Evolutionary conservation across 805 yeast species (phyloP).

Genomic region (Myxozyma nipponensis): DNA sequence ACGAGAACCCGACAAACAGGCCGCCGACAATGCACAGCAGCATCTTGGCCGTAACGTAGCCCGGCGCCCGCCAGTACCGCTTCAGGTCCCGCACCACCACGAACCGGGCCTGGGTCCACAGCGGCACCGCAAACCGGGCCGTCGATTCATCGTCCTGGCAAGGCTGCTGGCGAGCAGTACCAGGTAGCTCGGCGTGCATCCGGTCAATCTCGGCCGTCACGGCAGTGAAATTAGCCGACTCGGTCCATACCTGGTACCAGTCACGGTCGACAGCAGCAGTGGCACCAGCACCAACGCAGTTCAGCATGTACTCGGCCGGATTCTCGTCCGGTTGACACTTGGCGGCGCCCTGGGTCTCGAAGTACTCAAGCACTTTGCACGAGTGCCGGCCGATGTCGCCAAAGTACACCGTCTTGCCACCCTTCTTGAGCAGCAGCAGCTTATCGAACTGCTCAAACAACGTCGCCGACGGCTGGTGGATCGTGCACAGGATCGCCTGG

Average conservation of each 20-base stretch:
- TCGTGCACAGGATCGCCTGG: slow-evolving; percentile 71
- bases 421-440: slow-evolving; percentile 61
- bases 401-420: slow-evolving; percentile 77
- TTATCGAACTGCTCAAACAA: slow-evolving; percentile 65
- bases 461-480: slow-evolving; percentile 74
- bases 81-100: slow-evolving; percentile 44
- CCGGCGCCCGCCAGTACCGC: slow-evolving; percentile 58
- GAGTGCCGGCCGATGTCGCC: slow-evolving; percentile 74
- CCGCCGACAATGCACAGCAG: slow-evolving; percentile 50
- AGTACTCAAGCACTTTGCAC: slow-evolving; percentile 54
- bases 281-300: slow-evolving; percentile 78
- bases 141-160: slow-evolving; percentile 30
- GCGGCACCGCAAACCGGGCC: slow-evolving; percentile 46
- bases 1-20: slow-evolving; percentile 68
- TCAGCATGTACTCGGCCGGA: slow-evolving; percentile 74
- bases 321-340: slow-evolving; percentile 58
- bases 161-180: slow-evolving; percentile 22
- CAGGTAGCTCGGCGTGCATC: slow-evolving; percentile 33
- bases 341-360: slow-evolving; percentile 69
- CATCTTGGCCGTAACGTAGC: slow-evolving; percentile 59
- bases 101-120: slow-evolving; percentile 43
- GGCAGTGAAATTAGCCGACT: slow-evolving; percentile 42
- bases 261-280: slow-evolving; percentile 56
- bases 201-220: slow-evolving; percentile 39
- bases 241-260: slow-evolving; percentile 62